phyloP scores from a whole-genome alignment of 2,329 filamentous ascomycete species.

The Colletotrichum sp. region DNA sequence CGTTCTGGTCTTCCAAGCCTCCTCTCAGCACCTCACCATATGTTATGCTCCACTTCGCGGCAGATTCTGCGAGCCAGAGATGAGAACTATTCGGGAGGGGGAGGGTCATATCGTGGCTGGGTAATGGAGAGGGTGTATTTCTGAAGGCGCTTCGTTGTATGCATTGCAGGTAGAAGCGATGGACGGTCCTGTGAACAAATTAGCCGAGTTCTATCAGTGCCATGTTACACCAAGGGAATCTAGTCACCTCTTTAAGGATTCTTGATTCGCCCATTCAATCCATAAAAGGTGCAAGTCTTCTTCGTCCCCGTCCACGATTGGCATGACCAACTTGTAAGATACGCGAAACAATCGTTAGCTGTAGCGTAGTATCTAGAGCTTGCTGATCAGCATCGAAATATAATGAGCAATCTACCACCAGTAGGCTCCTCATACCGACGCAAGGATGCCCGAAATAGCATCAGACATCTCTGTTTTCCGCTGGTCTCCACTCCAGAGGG shows the following conservation, averaged over 20 bases:
- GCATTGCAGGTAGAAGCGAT: background rate
- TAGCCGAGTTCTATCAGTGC: rapidly evolving
- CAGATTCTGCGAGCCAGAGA: background rate
- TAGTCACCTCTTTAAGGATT: background rate
- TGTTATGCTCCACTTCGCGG: rapidly evolving
- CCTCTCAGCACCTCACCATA: background rate
- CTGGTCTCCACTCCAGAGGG: background rate
- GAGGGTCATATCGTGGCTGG: background rate
- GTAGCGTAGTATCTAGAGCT: background rate
- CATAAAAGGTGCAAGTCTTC: background rate
- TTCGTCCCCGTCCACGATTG: rapidly evolving
- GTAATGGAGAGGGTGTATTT: background rate
- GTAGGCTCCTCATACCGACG: background rate
- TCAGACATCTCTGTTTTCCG: background rate
- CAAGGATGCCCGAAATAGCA: background rate
- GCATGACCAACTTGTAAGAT: background rate
- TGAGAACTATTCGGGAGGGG: rapidly evolving
- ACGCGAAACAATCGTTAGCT: background rate
- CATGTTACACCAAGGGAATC: background rate
- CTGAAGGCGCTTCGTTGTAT: background rate
- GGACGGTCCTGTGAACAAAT: background rate
- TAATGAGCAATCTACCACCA: background rate
- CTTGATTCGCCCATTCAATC: background rate
- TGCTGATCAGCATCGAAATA: background rate
- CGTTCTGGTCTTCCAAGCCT: background rate